Evolutionary conservation across 2,329 filamentous ascomycete species (phyloP), one percentile per base, ranked within the genome.

Genomic region (Arthrobotrys musiformis): DNA sequence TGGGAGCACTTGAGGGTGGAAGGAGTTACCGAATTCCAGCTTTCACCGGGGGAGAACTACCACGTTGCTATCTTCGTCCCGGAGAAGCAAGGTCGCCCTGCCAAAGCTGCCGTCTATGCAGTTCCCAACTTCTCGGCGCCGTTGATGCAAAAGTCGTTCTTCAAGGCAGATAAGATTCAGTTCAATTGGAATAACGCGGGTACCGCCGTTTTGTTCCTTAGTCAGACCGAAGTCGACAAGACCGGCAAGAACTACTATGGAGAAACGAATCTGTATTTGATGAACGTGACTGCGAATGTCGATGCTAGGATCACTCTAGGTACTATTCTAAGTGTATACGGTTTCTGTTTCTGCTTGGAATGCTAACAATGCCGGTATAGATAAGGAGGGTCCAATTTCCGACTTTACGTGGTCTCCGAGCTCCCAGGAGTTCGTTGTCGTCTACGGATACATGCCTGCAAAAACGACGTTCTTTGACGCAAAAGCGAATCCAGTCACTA

Each of bases 221-320:
- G 95, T 69, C 94, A 98, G 86, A 99, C 95, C 33, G 95, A 99
- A 79, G 95, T 98, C 66, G 95, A 99, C 85, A 96, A 95, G 86
- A 93, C 93, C 73, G 96, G 96, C 85, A 98, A 98, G 89, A 97
- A 93, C 85, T 99, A 99, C 86, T 99, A 99, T 81, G 95, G 95
- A 82, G 95, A 99, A 86, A 98, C 95, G 8, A 98, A 93, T 79
- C 90, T 99, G 82, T 98, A 98, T 85, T 88, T 99, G 80, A 88
- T 99, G 79, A 97, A 93, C 84, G 92, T 93, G 79, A 96, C 92
- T 82, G 94, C 94, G 79, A 90, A 91, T 56, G 96, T 98, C 82
- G 95, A 99, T 84, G 95, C 94, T 73, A 90, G 95, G 81, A 91
- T 99, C 80, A 89, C 92, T 79, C 87, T 97, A 61, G 87, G 87